A percentile compares a stretch with the other conserved stretches of the same genome.
phyloP scores from a whole-genome alignment of 306 rosid genomes.

The Adenanthera pavonina region DNA sequence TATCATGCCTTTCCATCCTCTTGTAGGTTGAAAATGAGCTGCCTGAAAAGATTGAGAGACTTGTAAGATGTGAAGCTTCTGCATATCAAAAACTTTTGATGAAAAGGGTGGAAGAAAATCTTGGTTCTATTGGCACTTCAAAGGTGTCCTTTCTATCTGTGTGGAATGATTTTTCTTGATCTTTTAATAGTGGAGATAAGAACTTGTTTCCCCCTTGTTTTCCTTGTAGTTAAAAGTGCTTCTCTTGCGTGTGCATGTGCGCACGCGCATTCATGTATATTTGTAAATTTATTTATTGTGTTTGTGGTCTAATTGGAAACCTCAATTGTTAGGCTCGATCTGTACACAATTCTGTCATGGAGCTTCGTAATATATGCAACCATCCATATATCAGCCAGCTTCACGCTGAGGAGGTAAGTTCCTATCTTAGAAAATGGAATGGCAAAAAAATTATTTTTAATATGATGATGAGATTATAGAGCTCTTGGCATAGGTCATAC shows the following conservation, averaged over 20 bases:
- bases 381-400: slow-evolving; percentile 99
- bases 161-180: slow-evolving; percentile 25
- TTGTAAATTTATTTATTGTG: neutral
- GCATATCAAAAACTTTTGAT: slow-evolving; percentile 97
- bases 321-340: slow-evolving; percentile 80
- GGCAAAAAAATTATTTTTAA: neutral
- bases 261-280: neutral
- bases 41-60: slow-evolving; percentile 98
- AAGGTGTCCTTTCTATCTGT: slow-evolving; percentile 54
- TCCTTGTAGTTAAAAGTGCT: neutral
- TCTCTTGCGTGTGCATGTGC: too few species aligned
- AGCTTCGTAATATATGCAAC: slow-evolving; percentile 98
- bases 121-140: slow-evolving; percentile 84
- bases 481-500: neutral
- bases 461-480: neutral
- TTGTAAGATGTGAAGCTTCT: slow-evolving; percentile 96
- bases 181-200: slow-evolving; percentile 18
- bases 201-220: slow-evolving; percentile 24
- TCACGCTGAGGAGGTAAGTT: slow-evolving; percentile 90
- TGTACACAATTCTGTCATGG: slow-evolving; percentile 99
- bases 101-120: slow-evolving; percentile 99
- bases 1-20: slow-evolving; percentile 38
- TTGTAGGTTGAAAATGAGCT: slow-evolving; percentile 89
- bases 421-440: slow-evolving; percentile 31
- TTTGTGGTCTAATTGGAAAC: slow-evolving; percentile 49